phyloP scores from a whole-genome alignment of 805 yeast genomes.

The Hanseniaspora mollemarum region DNA sequence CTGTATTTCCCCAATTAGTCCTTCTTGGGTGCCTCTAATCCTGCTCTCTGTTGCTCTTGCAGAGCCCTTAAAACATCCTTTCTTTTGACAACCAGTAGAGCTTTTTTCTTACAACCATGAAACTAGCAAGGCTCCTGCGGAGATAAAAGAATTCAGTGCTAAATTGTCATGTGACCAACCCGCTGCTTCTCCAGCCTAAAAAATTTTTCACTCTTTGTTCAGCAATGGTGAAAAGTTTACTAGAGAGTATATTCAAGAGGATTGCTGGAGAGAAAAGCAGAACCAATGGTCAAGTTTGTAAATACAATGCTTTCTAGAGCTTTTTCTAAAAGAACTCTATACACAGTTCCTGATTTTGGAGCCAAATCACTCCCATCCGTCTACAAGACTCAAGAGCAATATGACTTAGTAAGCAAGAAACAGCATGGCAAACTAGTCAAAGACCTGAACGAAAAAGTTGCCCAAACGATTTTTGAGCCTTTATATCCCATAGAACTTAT shows the following conservation, averaged over 20 bases:
- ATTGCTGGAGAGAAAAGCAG: too few species aligned
- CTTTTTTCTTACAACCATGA: neutral
- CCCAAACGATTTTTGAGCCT: constrained; percentile 70
- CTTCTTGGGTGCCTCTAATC: too few species aligned
- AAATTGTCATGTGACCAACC: neutral
- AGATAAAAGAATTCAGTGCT: too few species aligned
- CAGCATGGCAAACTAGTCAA: constrained; percentile 59
- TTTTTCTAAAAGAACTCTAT: constrained; percentile 23
- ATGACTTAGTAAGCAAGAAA: constrained; percentile 56
- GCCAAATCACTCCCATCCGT: constrained; percentile 22
- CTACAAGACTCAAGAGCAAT: constrained; percentile 30
- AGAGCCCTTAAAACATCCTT: neutral
- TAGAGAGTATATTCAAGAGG: too few species aligned
- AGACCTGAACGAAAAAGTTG: constrained; percentile 50
- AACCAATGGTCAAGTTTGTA: neutral
- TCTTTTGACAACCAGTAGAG: neutral
- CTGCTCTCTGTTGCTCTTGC: too few species aligned
- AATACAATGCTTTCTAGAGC: constrained; percentile 4
- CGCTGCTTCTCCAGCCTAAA: neutral
- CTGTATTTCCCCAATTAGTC: too few species aligned
- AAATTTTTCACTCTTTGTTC: neutral
- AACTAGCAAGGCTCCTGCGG: too few species aligned
- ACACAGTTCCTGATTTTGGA: constrained; percentile 27
- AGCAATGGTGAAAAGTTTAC: neutral
- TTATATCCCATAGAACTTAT: constrained; percentile 62